Evolutionary conservation across 352 stramenopile species (phyloP).

Genomic region (Phytophthora vignae): DNA sequence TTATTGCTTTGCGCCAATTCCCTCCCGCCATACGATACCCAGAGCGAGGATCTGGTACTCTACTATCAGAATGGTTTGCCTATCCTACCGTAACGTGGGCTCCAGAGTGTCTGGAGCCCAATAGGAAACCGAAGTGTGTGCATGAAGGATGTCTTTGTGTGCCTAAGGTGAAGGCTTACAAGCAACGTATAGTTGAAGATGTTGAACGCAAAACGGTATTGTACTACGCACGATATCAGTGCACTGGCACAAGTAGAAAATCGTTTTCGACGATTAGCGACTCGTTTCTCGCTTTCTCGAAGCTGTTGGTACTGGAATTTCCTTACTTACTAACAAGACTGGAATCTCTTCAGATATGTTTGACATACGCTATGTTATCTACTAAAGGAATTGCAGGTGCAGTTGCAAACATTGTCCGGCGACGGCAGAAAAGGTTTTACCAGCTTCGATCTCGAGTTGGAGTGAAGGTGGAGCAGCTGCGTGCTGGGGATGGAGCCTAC

Average conservation of each 20-base stretch:
- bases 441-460: not conserved
- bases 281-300: not conserved
- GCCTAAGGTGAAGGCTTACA: slow-evolving; percentile 5
- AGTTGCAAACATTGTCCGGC: slow-evolving; percentile 1
- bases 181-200: not conserved
- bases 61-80: slow-evolving; percentile 6
- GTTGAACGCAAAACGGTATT: slow-evolving; percentile 12
- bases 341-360: slow-evolving; percentile 13
- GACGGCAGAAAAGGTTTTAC: slow-evolving; percentile 12
- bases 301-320: slow-evolving; percentile 7
- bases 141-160: not conserved
- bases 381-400: slow-evolving; percentile 7
- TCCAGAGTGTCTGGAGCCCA: not conserved
- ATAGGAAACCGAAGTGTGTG: not conserved
- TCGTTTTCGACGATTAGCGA: slow-evolving; percentile 5
- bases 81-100: not conserved
- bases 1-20: not conserved
- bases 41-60: not conserved
- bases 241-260: not conserved
- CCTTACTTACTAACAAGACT: slow-evolving; percentile 9
- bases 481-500: not conserved
- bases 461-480: not conserved
- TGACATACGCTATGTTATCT: slow-evolving; percentile 11
- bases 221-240: slow-evolving; percentile 11
- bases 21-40: not conserved